Base-by-base conservation (phyloP, 2,329 filamentous ascomycete genomes). In the Cytospora piceae region DNA sequence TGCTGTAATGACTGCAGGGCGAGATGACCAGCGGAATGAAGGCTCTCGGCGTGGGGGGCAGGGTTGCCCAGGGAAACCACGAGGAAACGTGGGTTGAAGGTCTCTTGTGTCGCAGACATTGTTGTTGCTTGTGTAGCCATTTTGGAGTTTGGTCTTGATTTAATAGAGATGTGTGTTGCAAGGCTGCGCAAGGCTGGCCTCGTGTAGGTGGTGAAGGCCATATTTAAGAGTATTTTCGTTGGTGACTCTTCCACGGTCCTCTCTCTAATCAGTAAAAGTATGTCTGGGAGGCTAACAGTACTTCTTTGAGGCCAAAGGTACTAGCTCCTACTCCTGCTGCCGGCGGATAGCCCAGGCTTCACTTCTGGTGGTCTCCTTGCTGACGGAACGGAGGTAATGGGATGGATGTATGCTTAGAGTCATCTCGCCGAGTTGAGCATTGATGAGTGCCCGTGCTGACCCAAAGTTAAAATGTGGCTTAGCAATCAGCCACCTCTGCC, bases 21-120 rank as follows among this genome's bases (percentile, higher is more conserved):
- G 64, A 88, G 85, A 79, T 98, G 94, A 14, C 94, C 95, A 17
- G 93, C 93, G 29, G 89, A 94, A 79, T 98, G 95, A 9, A 94
- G 87, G 24, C 92, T 96, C 69, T 90, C 84, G 70, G 86, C 85
- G 77, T 94, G 94, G 2, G 87, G 81, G 8, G 85, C 82, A 8
- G 91, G 93, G 72, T 98, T 98, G 71, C 95, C 95, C 69, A 99
- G 85, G 68, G 92, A 95, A 79, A 93, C 86, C 72, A 98, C 83
- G 64, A 98, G 86, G 71, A 96, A 87, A 49, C 83, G 85, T 55
- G 79, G 74, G n/a, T 71, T 69, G 29, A 71, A 71, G 68, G 71
- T 69, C n/a, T 52, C 52, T 11, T 61, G 32, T 24, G 32, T 22
- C 9, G 58, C 15, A 32, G 37, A 29, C 39, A 64, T 27, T 37